Evolutionary conservation across 345 rosid species (phyloP).

Genomic region (Heritiera fomes): DNA sequence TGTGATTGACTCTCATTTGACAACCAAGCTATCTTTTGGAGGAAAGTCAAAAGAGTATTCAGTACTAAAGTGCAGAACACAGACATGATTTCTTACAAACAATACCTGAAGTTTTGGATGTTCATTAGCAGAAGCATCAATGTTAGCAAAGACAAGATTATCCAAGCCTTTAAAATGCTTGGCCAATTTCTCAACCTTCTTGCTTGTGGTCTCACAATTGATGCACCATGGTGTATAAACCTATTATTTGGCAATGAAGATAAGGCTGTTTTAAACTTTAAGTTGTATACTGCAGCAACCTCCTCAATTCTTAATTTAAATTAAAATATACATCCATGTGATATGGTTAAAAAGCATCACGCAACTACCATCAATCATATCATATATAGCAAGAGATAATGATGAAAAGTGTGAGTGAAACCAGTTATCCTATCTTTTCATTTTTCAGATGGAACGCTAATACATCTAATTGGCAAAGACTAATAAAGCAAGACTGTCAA

Average conservation of each 20-base stretch:
- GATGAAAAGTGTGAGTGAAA: background rate
- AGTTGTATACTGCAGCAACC: background rate
- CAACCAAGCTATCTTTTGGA: background rate
- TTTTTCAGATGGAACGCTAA: background rate
- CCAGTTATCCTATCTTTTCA: background rate
- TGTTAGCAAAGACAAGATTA: constrained; percentile 64
- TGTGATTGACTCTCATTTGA: background rate
- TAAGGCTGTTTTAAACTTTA: background rate
- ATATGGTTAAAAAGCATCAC: background rate
- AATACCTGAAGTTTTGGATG: constrained; percentile 74
- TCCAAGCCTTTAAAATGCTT: constrained; percentile 81
- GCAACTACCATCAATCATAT: background rate
- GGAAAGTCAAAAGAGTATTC: background rate
- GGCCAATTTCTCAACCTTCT: constrained; percentile 78
- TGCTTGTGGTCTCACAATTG: constrained; percentile 65
- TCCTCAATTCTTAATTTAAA: background rate
- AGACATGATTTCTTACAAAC: background rate
- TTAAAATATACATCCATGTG: background rate
- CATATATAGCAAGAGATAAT: background rate
- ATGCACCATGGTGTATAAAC: constrained; percentile 89
- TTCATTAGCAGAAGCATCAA: constrained; percentile 87
- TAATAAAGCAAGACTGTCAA: background rate
- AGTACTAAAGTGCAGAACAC: background rate
- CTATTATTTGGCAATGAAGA: constrained; percentile 32
- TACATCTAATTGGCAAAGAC: background rate